Evolutionary conservation across 2,329 filamentous ascomycete species (phyloP), one percentile per base, ranked within the genome.

Genomic region (Dendryphion nanum): DNA sequence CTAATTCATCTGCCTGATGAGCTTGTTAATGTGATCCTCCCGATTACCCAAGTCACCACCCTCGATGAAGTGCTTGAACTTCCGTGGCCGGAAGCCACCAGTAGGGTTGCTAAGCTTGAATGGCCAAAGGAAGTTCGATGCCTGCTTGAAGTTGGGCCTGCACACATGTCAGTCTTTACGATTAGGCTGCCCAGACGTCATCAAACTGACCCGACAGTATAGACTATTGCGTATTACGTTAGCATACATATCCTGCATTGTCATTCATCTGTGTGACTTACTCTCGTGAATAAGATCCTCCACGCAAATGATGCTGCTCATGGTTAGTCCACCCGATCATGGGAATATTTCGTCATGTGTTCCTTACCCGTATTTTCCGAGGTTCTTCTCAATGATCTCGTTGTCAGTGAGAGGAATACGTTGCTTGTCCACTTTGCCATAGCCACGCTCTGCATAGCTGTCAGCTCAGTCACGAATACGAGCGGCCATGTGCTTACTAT

Each of bases 31-130:
- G 78, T 90, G 84, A 66, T 97, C 90, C 81, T 98, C 93, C 59
- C 93, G 86, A 83, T 98, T 97, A 72, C 93, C 93, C 62, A 94
- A 78, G 75, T 98, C 93, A 85, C 93, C 93, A 75, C 91, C 93
- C 81, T 96, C 87, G 51, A 97, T 87, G 78, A 88, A 97, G 80
- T 97, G 90, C 81, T 89, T 93, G 84, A 97, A 97, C 81, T 97
- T 98, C 76, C 93, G 82, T 64, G 86, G 75, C 62, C 86, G 85
- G 89, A 97, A 98, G 55, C 93, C 91, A 72, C 93, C 93, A 61
- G 77, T 97, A 69, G 93, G 93, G 83, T 95, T 96, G 82, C 83
- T 89, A 59, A 98, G 86, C 86, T 98, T 97, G 85, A 98, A 98
- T 69, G 93, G 93, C 93, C 93, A 98, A 59, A 97, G 78, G 84